phyloP scores from a whole-genome alignment of 2,329 filamentous ascomycete species.

The Neofusicoccum ribis region DNA sequence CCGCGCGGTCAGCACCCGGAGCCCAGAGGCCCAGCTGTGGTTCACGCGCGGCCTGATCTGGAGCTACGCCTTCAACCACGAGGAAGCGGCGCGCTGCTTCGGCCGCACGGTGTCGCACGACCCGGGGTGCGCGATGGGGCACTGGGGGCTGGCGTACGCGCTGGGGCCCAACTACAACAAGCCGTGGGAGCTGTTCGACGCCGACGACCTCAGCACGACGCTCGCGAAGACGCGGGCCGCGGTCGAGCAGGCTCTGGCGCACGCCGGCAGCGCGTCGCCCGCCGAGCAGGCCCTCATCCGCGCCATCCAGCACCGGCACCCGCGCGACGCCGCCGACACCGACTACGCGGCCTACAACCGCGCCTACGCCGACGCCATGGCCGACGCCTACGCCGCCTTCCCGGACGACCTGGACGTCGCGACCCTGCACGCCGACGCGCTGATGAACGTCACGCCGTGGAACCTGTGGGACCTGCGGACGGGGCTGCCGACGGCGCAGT shows the following conservation, averaged over 20 bases:
- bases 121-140: slow-evolving; percentile 59
- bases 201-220: slow-evolving; percentile 56
- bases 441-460: slow-evolving; percentile 69
- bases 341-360: slow-evolving; percentile 59
- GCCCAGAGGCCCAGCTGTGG: slow-evolving; percentile 60
- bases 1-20: slow-evolving; percentile 57
- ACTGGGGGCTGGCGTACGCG: slow-evolving; percentile 71
- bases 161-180: slow-evolving; percentile 80
- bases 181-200: slow-evolving; percentile 71
- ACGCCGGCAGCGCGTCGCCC: slow-evolving; percentile 41
- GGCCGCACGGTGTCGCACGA: slow-evolving; percentile 59
- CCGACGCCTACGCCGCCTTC: slow-evolving; percentile 53
- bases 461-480: slow-evolving; percentile 62
- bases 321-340: slow-evolving; percentile 43
- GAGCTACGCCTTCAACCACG: slow-evolving; percentile 76
- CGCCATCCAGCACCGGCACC: slow-evolving; percentile 64
- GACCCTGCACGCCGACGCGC: slow-evolving; percentile 62
- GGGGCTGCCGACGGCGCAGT: slow-evolving; percentile 55
- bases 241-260: slow-evolving; percentile 45
- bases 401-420: slow-evolving; percentile 63
- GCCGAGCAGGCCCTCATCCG: slow-evolving; percentile 64
- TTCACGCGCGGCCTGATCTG: slow-evolving; percentile 72
- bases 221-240: slow-evolving; percentile 52
- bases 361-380: slow-evolving; percentile 64
- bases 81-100: slow-evolving; percentile 67